A percentile compares a stretch with the other conserved stretches of the same genome.
These are phyloP conservation scores for Xerocomellus intermedius DNA, from an alignment of 768 basidiomycete species.

Conservation along the genomic window DNA sequence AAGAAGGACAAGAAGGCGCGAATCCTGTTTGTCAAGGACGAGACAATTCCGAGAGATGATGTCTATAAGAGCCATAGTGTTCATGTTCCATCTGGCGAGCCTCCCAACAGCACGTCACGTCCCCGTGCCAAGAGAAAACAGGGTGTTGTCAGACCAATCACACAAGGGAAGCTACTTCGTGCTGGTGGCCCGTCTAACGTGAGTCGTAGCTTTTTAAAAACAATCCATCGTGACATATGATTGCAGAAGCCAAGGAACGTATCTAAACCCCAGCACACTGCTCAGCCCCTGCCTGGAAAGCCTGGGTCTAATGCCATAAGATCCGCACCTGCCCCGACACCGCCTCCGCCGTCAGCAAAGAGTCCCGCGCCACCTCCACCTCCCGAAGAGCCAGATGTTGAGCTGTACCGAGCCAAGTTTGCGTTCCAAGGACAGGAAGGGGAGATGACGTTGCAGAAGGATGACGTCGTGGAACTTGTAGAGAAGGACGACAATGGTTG, in stretches of 20 bases:
- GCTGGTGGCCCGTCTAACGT: constrained; percentile 74
- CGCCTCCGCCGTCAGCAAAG: constrained; percentile 40
- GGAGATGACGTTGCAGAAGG: constrained; percentile 87
- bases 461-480: constrained; percentile 87
- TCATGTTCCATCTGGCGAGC: constrained; percentile 84
- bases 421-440: constrained; percentile 92
- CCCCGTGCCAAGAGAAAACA: constrained; percentile 87
- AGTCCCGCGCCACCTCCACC: constrained; percentile 53
- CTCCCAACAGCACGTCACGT: constrained; percentile 74
- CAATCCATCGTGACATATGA: constrained; percentile 2
- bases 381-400: constrained; percentile 60
- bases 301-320: constrained; percentile 34
- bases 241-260: constrained; percentile 43
- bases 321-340: constrained; percentile 23
- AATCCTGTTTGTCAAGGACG: constrained; percentile 89
- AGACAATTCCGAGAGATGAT: constrained; percentile 74
- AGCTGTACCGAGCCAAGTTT: constrained; percentile 84
- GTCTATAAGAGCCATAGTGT: constrained; percentile 93
- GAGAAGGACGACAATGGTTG: constrained; percentile 95
- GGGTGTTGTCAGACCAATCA: constrained; percentile 81
- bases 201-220: constrained; percentile 14
- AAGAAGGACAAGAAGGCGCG: constrained; percentile 94
- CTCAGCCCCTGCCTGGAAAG: constrained; percentile 61
- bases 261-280: constrained; percentile 39
- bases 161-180: constrained; percentile 76